A percentile compares a stretch with the other conserved stretches of the same genome.
phyloP scores from a whole-genome alignment of 23 red algal genomes.

The Gracilaria domingensis region DNA sequence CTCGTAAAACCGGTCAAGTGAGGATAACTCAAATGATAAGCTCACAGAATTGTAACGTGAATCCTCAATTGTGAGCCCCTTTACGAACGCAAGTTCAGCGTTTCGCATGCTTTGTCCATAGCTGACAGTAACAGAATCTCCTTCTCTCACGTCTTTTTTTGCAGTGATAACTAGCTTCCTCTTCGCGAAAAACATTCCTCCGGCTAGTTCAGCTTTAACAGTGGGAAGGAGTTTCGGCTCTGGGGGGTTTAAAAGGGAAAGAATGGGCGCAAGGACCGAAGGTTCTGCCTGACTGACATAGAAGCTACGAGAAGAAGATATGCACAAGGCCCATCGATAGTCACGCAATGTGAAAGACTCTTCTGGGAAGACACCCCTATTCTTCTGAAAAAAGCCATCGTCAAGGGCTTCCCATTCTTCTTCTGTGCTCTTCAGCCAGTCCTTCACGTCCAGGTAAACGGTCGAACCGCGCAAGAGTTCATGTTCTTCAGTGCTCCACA shows the following conservation, averaged over 20 bases:
- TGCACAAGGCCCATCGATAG: conserved; percentile 5
- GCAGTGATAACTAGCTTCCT: neutral
- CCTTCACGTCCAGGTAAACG: neutral
- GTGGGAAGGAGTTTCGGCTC: neutral
- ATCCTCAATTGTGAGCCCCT: conserved; percentile 16
- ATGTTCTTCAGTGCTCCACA: conserved; percentile 19
- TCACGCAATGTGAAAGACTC: neutral
- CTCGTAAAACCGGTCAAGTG: conserved; percentile 82
- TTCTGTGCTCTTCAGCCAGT: neutral
- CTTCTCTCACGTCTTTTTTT: neutral
- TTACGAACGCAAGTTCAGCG: conserved; percentile 31
- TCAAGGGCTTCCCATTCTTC: conserved; percentile 25
- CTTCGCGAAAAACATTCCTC: conserved; percentile 29
- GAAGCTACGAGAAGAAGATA: conserved; percentile 3
- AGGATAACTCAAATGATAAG: conserved; percentile 73
- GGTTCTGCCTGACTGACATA: conserved; percentile 30
- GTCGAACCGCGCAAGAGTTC: neutral
- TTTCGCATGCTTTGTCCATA: conserved; percentile 25
- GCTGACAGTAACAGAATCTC: neutral
- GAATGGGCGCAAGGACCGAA: conserved; percentile 14
- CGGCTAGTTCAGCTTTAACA: neutral
- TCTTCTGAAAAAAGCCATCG: neutral
- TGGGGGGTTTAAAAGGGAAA: neutral
- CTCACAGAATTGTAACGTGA: conserved; percentile 18
- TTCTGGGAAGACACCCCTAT: neutral